phyloP scores from a whole-genome alignment of 352 stramenopile species.

The Globisporangium nunn region DNA sequence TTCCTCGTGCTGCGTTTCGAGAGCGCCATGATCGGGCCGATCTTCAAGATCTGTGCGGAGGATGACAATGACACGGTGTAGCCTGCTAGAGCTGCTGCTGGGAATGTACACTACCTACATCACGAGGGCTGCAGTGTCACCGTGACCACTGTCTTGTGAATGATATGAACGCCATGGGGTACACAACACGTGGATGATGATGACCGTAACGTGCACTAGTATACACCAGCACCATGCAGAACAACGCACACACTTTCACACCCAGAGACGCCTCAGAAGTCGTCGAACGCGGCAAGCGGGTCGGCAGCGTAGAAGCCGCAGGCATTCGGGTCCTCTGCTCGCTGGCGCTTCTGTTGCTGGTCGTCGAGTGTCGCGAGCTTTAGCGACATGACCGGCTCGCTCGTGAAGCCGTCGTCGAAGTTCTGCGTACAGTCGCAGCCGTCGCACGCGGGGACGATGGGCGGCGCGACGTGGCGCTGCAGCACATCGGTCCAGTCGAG shows the following conservation, averaged over 20 bases:
- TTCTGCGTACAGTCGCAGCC: constrained; percentile 68
- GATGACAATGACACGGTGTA: constrained; percentile 15
- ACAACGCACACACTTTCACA: not conserved
- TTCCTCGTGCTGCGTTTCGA: constrained; percentile 54
- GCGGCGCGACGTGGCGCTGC: constrained; percentile 50
- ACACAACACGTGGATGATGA: too few species aligned
- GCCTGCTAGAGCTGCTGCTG: too few species aligned
- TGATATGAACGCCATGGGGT: too few species aligned
- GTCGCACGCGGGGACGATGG: constrained; percentile 50
- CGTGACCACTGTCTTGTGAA: too few species aligned
- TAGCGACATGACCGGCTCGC: constrained; percentile 42
- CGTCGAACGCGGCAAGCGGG: constrained; percentile 4
- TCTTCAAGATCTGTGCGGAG: constrained; percentile 30
- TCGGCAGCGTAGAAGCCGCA: constrained; percentile 6
- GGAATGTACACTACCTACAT: too few species aligned
- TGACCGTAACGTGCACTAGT: too few species aligned
- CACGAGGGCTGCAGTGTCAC: too few species aligned
- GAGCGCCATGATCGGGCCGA: constrained; percentile 35
- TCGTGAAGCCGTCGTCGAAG: constrained; percentile 85
- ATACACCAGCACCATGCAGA: too few species aligned
- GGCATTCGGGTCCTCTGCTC: not conserved
- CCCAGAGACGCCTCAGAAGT: constrained; percentile 1
- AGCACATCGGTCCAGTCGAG: constrained; percentile 66
- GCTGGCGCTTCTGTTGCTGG: constrained; percentile 3
- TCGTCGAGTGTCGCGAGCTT: not conserved